Evolutionary conservation across 176 grass and related monocot genomes (phyloP).

Genomic region (Cymbopogon citratus): DNA sequence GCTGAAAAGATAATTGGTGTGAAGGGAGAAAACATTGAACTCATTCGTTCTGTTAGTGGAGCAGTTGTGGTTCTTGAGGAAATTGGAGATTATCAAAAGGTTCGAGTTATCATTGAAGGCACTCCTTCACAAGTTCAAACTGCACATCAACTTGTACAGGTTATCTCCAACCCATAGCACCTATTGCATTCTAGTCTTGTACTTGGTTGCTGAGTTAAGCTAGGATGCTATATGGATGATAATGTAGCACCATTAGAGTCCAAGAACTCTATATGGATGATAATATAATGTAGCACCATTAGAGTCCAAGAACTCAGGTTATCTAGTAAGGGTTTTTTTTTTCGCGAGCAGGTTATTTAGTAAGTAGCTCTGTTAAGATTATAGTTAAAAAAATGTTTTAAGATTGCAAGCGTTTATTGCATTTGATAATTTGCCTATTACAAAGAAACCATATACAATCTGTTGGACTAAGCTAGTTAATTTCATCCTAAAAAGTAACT

Average conservation of each 20-base stretch:
- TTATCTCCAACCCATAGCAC: conserved; percentile 10
- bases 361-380: not conserved
- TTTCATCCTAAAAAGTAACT: not conserved
- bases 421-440: not conserved
- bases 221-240: not conserved
- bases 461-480: not conserved
- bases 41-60: conserved; percentile 55
- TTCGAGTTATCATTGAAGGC: conserved; percentile 67
- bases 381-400: not conserved
- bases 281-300: too few relatives aligned
- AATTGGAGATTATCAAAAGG: conserved; percentile 38
- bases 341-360: too few relatives aligned
- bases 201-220: not conserved
- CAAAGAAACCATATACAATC: not conserved
- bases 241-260: not conserved
- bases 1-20: conserved; percentile 70
- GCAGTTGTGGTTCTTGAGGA: conserved; percentile 61
- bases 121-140: conserved; percentile 62
- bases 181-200: not conserved
- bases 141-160: conserved; percentile 71
- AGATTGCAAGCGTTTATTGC: not conserved
- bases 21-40: conserved; percentile 51
- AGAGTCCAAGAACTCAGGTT: not conserved
- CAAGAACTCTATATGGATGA: not conserved
- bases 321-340: not conserved